These are phyloP conservation scores for Actinomucor elegans DNA, from an alignment of 371 early-diverging fungal species.

Conservation along the genomic window DNA sequence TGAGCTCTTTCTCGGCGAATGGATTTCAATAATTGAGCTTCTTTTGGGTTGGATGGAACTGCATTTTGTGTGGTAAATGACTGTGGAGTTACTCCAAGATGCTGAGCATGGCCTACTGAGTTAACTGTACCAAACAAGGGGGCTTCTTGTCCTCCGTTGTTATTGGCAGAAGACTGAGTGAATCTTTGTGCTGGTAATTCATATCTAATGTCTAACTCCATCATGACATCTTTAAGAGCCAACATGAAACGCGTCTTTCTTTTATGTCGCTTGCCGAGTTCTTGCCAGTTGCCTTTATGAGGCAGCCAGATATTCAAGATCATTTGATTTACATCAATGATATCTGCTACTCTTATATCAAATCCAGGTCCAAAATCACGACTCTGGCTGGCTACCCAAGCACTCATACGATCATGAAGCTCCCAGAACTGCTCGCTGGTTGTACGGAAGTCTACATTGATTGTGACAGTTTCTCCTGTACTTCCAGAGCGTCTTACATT, in stretches of 20 bases:
- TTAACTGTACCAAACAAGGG: not conserved
- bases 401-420: conserved; percentile 51
- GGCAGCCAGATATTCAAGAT: conserved; percentile 57
- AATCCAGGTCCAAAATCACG: conserved; percentile 62
- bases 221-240: conserved; percentile 54
- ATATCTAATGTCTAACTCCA: conserved; percentile 57
- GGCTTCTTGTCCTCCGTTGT: too few relatives aligned
- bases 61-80: not conserved
- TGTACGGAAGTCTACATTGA: conserved; percentile 64
- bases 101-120: not conserved
- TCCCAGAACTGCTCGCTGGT: conserved; percentile 53
- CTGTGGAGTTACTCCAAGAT: not conserved
- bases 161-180: not conserved
- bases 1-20: not conserved
- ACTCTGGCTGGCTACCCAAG: conserved; percentile 56
- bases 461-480: conserved; percentile 56
- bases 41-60: not conserved
- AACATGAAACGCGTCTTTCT: conserved; percentile 63
- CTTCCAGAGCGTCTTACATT: conserved; percentile 71
- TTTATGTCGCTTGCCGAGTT: conserved; percentile 57
- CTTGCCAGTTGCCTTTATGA: conserved; percentile 75
- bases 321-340: conserved; percentile 52
- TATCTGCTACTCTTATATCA: conserved; percentile 56
- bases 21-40: not conserved
- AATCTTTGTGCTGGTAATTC: conserved; percentile 42